Percentiles rank a stretch among this genome's conserved stretches.
Conservation (phyloP, 179 eudicot species). For the Pouteria campechiana region DNA sequence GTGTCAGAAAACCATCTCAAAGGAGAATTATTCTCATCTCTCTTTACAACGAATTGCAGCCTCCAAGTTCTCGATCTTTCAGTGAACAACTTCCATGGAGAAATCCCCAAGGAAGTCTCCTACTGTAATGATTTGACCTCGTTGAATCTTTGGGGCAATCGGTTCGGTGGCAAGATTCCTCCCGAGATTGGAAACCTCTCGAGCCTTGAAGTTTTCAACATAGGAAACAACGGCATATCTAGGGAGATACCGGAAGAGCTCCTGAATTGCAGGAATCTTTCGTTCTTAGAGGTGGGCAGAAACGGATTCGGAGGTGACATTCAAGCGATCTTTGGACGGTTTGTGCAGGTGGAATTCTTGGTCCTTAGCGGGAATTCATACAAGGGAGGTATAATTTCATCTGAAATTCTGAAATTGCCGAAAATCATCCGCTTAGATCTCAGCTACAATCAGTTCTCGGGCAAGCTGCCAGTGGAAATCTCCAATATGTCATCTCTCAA, state of each 20-base stretch:
- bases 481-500: slow-evolving; percentile 43
- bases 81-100: slow-evolving; percentile 46
- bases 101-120: slow-evolving; percentile 52
- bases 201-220: slow-evolving; percentile 29
- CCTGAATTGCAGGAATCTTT: slow-evolving; percentile 35
- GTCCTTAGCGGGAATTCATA: slow-evolving; percentile 50
- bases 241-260: slow-evolving; percentile 59
- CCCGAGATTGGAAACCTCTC: slow-evolving; percentile 49
- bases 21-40: slow-evolving; percentile 25
- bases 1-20: slow-evolving; percentile 39
- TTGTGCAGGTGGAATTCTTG: slow-evolving; percentile 49
- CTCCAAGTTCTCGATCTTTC: slow-evolving; percentile 57
- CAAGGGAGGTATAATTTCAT: slow-evolving; percentile 45
- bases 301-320: slow-evolving; percentile 57
- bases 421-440: slow-evolving; percentile 57
- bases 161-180: slow-evolving; percentile 56
- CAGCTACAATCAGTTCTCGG: slow-evolving; percentile 63
- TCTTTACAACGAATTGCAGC: slow-evolving; percentile 45
- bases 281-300: slow-evolving; percentile 56
- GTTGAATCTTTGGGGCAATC: slow-evolving; percentile 55
- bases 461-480: slow-evolving; percentile 56
- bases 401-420: slow-evolving; percentile 51
- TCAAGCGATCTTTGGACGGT: slow-evolving; percentile 54
- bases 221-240: slow-evolving; percentile 63
- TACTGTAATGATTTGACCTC: slow-evolving; percentile 33